Evolutionary conservation across 495 filamentous ascomycete genomes (phyloP), one percentile per base, ranked within the genome.

Genomic region (Annulohypoxylon maeteangense): DNA sequence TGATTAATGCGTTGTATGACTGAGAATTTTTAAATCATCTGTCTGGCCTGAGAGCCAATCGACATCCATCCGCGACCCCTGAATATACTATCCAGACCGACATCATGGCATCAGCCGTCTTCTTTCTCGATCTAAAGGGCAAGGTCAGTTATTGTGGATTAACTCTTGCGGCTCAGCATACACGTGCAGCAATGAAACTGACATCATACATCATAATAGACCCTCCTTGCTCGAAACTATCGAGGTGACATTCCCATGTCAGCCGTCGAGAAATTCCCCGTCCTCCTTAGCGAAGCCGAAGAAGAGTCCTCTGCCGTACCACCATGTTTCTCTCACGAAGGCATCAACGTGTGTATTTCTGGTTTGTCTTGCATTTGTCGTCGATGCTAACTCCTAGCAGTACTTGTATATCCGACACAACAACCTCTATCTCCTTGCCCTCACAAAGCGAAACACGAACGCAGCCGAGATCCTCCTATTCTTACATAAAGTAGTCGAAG

Each of bases 321-420:
- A 36, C 96, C 96, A 74, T 99, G 96, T 81, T 98, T 99, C 85
- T 98, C 95, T 45, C 91, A 97, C 80, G 95, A 98, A 82, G 96
- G 96, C 74, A 96, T 99, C 81, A 99, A 99, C 77, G 94, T 97
- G 82, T 68, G 90, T 80, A 59, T 31, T 36, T 60, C 29, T 0
- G 25, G 18, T 10, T 38, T 72, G 32, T 40, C 51, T 32, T 31
- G 31, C 36, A 48, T 36, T 22, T 65, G 32, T 11, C 12, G 22
- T 42, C 11, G 42, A 45, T 27, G 0, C 36, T 61, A 18, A 70
- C 14, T 48, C 31, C 27, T 57, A 45, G 29, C 36, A 98, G 94
- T 99, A 98, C 80, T 93, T 99, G 80, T 99, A 99, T 84, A 99
- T 99, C 81, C 90, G 95, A 78, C 95, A 99, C 83, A 98, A 97